Base-by-base conservation (phyloP, 1,284 basidiomycete species). In the Mycena sp. region DNA sequence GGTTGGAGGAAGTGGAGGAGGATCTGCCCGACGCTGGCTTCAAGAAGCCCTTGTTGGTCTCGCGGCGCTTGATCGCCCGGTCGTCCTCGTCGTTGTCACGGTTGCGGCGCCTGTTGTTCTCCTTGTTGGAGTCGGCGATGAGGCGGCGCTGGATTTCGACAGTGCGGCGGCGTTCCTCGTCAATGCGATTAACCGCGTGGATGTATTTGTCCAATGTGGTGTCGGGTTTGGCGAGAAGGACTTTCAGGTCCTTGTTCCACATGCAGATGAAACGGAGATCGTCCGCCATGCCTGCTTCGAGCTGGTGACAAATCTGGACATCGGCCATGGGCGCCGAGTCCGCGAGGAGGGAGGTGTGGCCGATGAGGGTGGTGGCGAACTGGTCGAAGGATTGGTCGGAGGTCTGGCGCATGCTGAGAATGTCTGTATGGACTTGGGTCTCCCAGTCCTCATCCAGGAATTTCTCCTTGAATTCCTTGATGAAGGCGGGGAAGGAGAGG, bases 101-200 rank as follows among this genome's bases (percentile, higher is more conserved):
- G 41, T 12, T 2, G 19, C 23, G 40, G 35, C 44, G 56, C n/a
- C 49, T 58, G n/a, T 58, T 58, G 45, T 58, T 58, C 26, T 53
- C 51, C 14, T 56, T 56, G 23, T 56, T 48, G 7, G 23, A 17
- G 4, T 45, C 30, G 21, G 21, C 12, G 29, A 46, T 37, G 28
- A 45, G 38, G 28, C 41, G 38, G 38, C 17, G 52, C n/a, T 28
- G 40, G 7, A n/a, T n/a, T 7, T 35, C 28, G 25, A 54, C 17
- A 14, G 26, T 25, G 14, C 19, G 41, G 4, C 19, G 25, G 21
- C 28, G 41, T 5, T 55, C 53, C n/a, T 44, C 53, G 30, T 55
- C 53, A 21, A 55, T 11, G n/a, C 29, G 25, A 19, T 29, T 55
- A 9, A 55, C 53, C 2, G n/a, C 28, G 41, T 29, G 53, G 50